Evolutionary conservation across 2,329 filamentous ascomycete species (phyloP), one percentile per base, ranked within the genome.

Genomic region (Monascus ruber): DNA sequence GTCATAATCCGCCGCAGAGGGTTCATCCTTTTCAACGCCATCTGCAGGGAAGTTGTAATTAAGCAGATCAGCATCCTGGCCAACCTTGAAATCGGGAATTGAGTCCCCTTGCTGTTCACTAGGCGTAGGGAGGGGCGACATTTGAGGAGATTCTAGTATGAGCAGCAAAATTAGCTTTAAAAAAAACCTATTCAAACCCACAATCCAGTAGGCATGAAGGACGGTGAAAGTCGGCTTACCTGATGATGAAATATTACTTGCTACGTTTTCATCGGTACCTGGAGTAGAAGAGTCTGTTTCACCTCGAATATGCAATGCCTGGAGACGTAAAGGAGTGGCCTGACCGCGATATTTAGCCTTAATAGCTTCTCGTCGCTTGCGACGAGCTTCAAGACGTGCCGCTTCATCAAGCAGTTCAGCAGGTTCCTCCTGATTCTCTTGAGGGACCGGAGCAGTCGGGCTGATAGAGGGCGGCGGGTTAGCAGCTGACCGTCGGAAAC

Each of bases 1-100:
- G 55, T 94, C 85, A 58, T 94, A 94, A 60, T 94, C 85, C 42
- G 86, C 87, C 34, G 88, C 88, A n/a, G 87, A 94, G 5, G 85
- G 83, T 5, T 82, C 85, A 52, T 91, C 81, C 38, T 74, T 73
- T 34, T 77, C 74, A 46, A 63, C 60, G 47, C 58, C 58, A 33
- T 58, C 49, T 46, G 63, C 49, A 47, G 60, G 48, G 41, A 56
- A 46, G 50, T 55, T 47, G 45, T 59, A 48, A 54, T 85, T 83
- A 60, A 78, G 76, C 47, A 85, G 70, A 47, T 80, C 76, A 41
- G 76, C 71, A 54, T 85, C 82, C 50, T 79, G 74, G 51, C 75
- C 66, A 51, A 85, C 71, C 42, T 77, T 73, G 45, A 85, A 73
- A 7, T 69, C 72, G 41, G 70, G 70, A 5, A 78, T 76, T 6